A percentile compares a stretch with the other conserved stretches of the same genome.
These are phyloP conservation scores for Mycena belliarum DNA, from an alignment of 768 basidiomycete genomes.

Conservation along the genomic window DNA sequence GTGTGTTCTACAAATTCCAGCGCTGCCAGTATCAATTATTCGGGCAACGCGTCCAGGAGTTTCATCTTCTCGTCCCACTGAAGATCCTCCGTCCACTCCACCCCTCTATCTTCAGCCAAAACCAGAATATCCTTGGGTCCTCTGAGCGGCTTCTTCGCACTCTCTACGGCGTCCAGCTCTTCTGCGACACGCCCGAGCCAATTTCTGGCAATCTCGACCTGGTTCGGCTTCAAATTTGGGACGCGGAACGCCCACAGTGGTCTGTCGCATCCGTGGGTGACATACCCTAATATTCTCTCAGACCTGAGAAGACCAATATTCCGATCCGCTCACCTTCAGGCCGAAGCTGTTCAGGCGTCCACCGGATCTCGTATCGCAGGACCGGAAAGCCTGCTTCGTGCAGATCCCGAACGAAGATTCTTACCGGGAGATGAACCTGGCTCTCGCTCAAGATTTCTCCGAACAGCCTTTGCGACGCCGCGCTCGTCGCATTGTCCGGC, in stretches of 20 bases:
- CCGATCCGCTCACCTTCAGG: conserved; percentile 43
- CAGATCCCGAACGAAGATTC: conserved; percentile 64
- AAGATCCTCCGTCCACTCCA: conserved; percentile 57
- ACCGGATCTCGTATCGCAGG: conserved; percentile 66
- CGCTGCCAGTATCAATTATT: neutral
- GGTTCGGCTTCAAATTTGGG: conserved; percentile 45
- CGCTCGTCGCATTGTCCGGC: conserved; percentile 38
- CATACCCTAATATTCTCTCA: conserved; percentile 46
- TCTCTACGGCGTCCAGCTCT: conserved; percentile 44
- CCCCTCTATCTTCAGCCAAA: conserved; percentile 50
- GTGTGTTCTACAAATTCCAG: no score
- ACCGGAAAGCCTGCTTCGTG: conserved; percentile 58
- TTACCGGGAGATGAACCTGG: conserved; percentile 69
- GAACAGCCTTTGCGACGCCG: conserved; percentile 48
- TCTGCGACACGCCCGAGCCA: conserved; percentile 57
- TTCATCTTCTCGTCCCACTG: conserved; percentile 55
- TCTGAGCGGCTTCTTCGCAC: conserved; percentile 29
- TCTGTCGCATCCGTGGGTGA: conserved; percentile 72
- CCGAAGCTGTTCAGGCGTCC: conserved; percentile 64
- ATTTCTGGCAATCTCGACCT: conserved; percentile 48
- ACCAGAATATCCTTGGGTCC: conserved; percentile 37
- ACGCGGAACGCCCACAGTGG: conserved; percentile 60
- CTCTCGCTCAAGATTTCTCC: conserved; percentile 62
- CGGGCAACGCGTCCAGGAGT: conserved; percentile 28
- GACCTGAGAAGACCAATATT: neutral